These are phyloP conservation scores for Hyphopichia burtonii DNA, from an alignment of 1,139 yeast species.

Conservation along the genomic window DNA sequence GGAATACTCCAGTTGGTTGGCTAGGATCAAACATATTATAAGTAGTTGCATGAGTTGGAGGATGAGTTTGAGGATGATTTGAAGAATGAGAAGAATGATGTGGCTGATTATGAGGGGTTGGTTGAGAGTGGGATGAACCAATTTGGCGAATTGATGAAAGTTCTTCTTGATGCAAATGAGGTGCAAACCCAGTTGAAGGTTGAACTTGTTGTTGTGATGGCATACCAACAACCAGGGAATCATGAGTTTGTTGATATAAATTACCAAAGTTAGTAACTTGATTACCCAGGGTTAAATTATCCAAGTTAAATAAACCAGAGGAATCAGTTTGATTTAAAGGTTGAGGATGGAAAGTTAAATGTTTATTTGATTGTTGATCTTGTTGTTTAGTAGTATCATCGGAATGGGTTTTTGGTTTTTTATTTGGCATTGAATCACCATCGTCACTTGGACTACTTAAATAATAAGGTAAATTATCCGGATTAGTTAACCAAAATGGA, in stretches of 20 bases:
- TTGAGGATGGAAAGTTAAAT: not conserved
- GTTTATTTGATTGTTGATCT: not conserved
- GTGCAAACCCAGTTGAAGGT: not conserved
- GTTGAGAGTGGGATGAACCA: not conserved
- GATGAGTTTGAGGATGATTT: not conserved
- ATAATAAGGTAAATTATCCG: slow-evolving; percentile 40
- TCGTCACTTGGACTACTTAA: slow-evolving; percentile 38
- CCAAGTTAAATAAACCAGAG: slow-evolving; percentile 4
- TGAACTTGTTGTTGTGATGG: not conserved
- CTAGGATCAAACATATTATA: slow-evolving; percentile 1
- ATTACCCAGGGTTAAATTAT: slow-evolving; percentile 1
- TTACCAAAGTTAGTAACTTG: slow-evolving; percentile 1
- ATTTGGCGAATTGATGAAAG: not conserved
- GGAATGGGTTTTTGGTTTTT: slow-evolving; percentile 3
- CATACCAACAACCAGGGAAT: not conserved
- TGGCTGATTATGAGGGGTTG: not conserved
- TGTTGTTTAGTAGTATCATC: not conserved
- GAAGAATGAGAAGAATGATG: not conserved
- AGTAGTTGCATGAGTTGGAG: not conserved
- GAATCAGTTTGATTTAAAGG: slow-evolving; percentile 2
- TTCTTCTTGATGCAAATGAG: not conserved
- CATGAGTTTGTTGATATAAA: not conserved
- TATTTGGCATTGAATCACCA: slow-evolving; percentile 5
- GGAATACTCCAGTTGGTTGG: slow-evolving; percentile 2
- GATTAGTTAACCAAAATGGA: slow-evolving; percentile 46